phyloP scores from a whole-genome alignment of 306 rosid genomes.

The Lagenaria siceraria region DNA sequence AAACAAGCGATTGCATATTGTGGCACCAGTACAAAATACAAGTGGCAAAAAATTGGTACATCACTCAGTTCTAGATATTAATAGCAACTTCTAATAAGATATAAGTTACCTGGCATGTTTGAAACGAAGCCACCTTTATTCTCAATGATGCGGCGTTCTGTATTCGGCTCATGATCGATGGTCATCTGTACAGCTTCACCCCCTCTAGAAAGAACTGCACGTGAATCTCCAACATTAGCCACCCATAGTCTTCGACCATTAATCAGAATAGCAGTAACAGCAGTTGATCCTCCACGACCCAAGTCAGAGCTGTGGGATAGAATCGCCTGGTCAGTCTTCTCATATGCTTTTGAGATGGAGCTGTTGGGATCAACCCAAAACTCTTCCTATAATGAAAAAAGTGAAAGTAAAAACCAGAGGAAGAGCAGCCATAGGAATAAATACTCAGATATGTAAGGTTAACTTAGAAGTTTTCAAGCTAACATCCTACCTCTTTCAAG shows the following conservation, averaged over 20 bases:
- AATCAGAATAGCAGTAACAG: slow-evolving; percentile 85
- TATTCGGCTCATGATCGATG: slow-evolving; percentile 79
- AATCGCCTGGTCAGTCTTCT: slow-evolving; percentile 78
- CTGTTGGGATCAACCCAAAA: slow-evolving; percentile 71
- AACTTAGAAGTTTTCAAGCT: not conserved
- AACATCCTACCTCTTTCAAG: slow-evolving; percentile 50
- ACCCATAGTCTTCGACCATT: slow-evolving; percentile 50
- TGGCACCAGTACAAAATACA: not conserved
- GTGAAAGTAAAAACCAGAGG: not conserved
- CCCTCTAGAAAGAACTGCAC: slow-evolving; percentile 74
- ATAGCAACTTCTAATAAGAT: not conserved
- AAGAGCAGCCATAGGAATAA: not conserved
- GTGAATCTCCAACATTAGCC: slow-evolving; percentile 92
- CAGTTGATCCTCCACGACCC: slow-evolving; percentile 96
- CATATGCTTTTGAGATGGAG: slow-evolving; percentile 77
- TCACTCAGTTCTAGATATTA: not conserved
- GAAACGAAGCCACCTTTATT: slow-evolving; percentile 92
- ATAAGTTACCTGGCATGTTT: slow-evolving; percentile 72
- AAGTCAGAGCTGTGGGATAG: slow-evolving; percentile 81
- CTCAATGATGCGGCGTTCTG: slow-evolving; percentile 71
- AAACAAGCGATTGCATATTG: not conserved
- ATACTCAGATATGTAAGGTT: too few species aligned
- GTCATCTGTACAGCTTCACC: slow-evolving; percentile 79
- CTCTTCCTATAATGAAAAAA: slow-evolving; percentile 43
- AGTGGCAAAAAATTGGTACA: not conserved